Evolutionary conservation across 257 asterid species (phyloP), one percentile per base, ranked within the genome.

Genomic region (Ajuga chamaepitys): DNA sequence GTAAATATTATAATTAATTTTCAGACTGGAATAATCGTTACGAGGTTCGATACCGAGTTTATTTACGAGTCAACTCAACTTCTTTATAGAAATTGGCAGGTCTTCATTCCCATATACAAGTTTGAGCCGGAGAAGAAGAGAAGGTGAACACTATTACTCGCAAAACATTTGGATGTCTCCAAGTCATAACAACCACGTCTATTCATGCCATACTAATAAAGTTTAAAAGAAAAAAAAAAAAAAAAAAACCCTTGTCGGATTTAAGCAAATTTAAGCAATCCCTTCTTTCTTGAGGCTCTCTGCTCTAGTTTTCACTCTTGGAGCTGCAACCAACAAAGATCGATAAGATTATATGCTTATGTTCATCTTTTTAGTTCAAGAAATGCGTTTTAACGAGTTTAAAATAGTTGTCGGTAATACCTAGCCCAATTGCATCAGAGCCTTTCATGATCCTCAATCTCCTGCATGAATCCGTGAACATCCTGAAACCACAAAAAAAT

Each of bases 371-470:
- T 47, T 53, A 24, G 63, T 58, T 54, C 42, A 26, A 28, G 37
- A 18, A 52, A 20, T 11, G 55, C 24, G n/a, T 68, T 24, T 9
- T 25, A 45, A 25, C 13, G 56, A 18, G 17, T 64, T 25, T 9
- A 17, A 59, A 46, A 35, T 14, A 14, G 25, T 1, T 64, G 21
- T 35, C 1, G 35, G 37, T 5, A 78, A 11, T 82, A 90, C 97
- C 96, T 79, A 90, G 81, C 16, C 96, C 97, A 6, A 86, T 81
- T 42, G 96, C 96, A 48, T 90, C 95, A 0, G 95, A 82, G 74
- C 97, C 85, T 71, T 83, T 87, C 95, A 90, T 88, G 84, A 90
- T 90, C 81, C 97, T 80, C 68, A 90, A 53, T 64, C 95, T 78
- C 86, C 77, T 87, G 86, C 97, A 90, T 1, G 97, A 83, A 67